Base-by-base conservation (phyloP, 2,329 filamentous ascomycete species). In the Fusarium secorum region DNA sequence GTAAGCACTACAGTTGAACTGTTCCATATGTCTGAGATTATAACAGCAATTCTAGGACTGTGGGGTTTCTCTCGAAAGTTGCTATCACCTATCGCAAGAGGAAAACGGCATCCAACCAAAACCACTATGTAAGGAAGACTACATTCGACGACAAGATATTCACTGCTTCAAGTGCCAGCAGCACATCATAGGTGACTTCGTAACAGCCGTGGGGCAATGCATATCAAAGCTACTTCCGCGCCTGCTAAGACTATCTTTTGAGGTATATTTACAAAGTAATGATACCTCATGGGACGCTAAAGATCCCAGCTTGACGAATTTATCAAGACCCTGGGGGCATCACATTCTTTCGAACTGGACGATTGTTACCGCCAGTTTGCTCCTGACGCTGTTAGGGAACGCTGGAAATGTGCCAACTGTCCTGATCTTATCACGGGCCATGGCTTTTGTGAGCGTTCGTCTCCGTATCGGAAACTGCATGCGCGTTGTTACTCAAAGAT, bases 171-270 rank as follows among this genome's bases (percentile, higher is more conserved):
- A 30, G 14, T 46, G 44, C 26, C 9, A n/a, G 6, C 5, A 28
- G 4, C 3, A 2, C 1, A 46, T 46, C 0, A 4, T 1, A n/a
- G 44, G 20, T n/a, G 14, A 3, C 4, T 30, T n/a, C 2, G 0
- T 30, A 3, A 20, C 7, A 17, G 20, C 7, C 4, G 7, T 24
- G 3, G 22, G 11, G 1, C 17, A 18, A 0, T 7, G 10, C 17
- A 1, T 44, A 24, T 13, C 41, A 44, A 3, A 26, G 2, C n/a
- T 9, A 14, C 22, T 44, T 3, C 7, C 4, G 9, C 11, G 22
- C 17, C 17, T 20, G 0, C 7, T 26, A 18, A 18, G 7, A 3
- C 3, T 44, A 18, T 26, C 17, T 1, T 44, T 44, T 20, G 11
- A 20, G 11, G 4, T 10, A 26, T 20, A 18, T 3, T 14, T 44